Base-by-base conservation (phyloP, 2,329 filamentous ascomycete genomes). In the Verticillium klebahnii region DNA sequence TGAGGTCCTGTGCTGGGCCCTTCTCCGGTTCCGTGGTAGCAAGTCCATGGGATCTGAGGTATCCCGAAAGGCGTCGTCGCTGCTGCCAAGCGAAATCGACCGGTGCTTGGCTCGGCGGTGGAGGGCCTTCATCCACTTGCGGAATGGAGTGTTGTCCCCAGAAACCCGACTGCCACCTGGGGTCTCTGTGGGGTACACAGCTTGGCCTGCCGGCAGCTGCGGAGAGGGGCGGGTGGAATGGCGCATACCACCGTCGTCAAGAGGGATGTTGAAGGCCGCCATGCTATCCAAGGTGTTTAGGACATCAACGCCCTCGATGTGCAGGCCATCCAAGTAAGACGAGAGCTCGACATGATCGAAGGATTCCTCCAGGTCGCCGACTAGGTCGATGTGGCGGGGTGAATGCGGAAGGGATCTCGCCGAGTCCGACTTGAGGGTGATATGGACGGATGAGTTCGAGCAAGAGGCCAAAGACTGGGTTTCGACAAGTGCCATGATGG, bases 51-150 rank as follows among this genome's bases (percentile, higher is more conserved):
- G 66, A 29, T 70, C 67, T 11, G 68, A 63, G 54, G 69, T 68
- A 45, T 76, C 75, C 61, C 72, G 75, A 63, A 72, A 72, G 40
- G 67, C 62, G 39, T 70, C 68, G 54, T 68, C 66, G 61, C 62
- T 56, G 19, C 23, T 52, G n/a, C 19, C 45, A 25, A 25, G n/a
- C 5, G 45, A 52, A 23, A 23, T n/a, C 63, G 72, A 76, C 50
- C 75, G 79, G 60, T 79, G 78, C 56, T 69, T 72, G 62, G 80
- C 84, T 68, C 84, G 84, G 64, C 82, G 84, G 63, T 89, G 85
- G 23, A 94, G 75, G 5, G 84, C 89, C 65, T 80, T 89, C 75
- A 93, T 85, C 90, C 91, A 94, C 71, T 85, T 88, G 56, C 85
- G 82, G 68, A 94, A 92, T 2, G 88, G 86, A 8, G 69, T 70